These are phyloP conservation scores for Mallotus nudiflorus DNA, from an alignment of 345 rosid species.

Conservation along the genomic window DNA sequence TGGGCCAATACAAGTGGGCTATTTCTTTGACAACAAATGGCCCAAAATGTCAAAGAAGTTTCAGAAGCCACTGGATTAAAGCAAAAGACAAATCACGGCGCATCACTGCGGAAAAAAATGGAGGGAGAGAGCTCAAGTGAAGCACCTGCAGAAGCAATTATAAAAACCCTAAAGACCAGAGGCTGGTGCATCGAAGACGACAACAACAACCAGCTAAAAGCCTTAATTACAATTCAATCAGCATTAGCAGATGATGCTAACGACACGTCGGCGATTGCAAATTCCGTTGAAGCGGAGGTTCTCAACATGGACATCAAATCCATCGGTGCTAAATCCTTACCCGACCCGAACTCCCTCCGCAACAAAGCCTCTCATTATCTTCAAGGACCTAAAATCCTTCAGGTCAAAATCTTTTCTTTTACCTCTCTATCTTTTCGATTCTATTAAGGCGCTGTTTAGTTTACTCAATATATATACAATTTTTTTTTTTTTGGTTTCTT, in stretches of 20 bases:
- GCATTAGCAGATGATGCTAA: slow-evolving; percentile 45
- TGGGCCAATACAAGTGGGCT: no score
- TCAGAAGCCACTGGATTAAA: no score
- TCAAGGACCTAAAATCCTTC: slow-evolving; percentile 79
- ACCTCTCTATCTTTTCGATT: neutral
- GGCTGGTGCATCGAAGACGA: slow-evolving; percentile 70
- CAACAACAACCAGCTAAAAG: slow-evolving; percentile 41
- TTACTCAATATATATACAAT: no score
- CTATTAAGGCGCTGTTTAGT: neutral
- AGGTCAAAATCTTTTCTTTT: slow-evolving; percentile 33
- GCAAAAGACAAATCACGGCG: no score
- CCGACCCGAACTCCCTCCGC: slow-evolving; percentile 45
- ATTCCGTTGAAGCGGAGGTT: slow-evolving; percentile 67
- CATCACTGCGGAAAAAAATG: slow-evolving; percentile 17
- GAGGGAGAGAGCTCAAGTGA: slow-evolving; percentile 20
- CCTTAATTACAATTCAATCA: slow-evolving; percentile 38
- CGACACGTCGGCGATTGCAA: slow-evolving; percentile 42
- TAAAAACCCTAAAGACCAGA: slow-evolving; percentile 52
- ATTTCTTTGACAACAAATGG: no score
- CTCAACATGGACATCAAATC: slow-evolving; percentile 68
- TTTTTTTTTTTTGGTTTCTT: neutral
- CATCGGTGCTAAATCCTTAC: slow-evolving; percentile 66
- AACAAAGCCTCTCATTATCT: slow-evolving; percentile 56
- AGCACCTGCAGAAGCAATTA: slow-evolving; percentile 31
- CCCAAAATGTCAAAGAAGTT: no score